A percentile compares a stretch with the other conserved stretches of the same genome.
phyloP scores from a whole-genome alignment of 2,329 filamentous ascomycete genomes.

The Capronia epimyces region DNA sequence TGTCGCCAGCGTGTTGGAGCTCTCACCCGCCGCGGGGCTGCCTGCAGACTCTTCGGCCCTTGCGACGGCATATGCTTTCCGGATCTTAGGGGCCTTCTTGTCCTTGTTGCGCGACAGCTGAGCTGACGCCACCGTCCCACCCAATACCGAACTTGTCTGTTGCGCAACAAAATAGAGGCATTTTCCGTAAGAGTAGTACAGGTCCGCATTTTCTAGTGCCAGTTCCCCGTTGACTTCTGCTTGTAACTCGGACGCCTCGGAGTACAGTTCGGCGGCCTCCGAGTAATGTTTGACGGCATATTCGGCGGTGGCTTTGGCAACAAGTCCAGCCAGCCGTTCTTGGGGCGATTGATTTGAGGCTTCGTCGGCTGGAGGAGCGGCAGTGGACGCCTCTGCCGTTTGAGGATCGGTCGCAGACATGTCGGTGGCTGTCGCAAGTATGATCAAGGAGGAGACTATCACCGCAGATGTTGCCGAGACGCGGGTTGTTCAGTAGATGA shows the following conservation, averaged over 20 bases:
- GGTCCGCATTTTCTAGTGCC: constrained; percentile 81
- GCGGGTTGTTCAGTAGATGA: neutral
- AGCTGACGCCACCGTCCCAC: constrained; percentile 64
- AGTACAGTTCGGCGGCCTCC: constrained; percentile 80
- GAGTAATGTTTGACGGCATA: constrained; percentile 87
- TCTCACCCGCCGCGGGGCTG: constrained; percentile 1
- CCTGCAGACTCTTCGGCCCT: constrained; percentile 10
- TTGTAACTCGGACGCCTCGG: constrained; percentile 82
- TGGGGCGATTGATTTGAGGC: constrained; percentile 32
- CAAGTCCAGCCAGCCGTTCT: constrained; percentile 69
- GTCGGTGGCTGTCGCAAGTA: constrained; percentile 10
- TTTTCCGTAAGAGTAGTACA: constrained; percentile 90
- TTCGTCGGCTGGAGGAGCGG: constrained; percentile 5
- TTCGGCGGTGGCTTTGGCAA: constrained; percentile 72
- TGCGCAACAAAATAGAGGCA: constrained; percentile 91
- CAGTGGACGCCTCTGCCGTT: constrained; percentile 17
- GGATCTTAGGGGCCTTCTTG: constrained; percentile 37
- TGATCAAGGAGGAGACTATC: neutral
- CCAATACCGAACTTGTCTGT: constrained; percentile 88
- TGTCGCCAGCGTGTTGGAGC: constrained; percentile 8
- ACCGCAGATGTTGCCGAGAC: neutral
- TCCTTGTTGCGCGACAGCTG: constrained; percentile 47
- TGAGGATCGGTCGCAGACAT: constrained; percentile 16
- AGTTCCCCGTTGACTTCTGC: constrained; percentile 89
- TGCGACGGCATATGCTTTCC: constrained; percentile 31